Base-by-base conservation (phyloP, 2,329 filamentous ascomycete species). In the Fusarium tanahbumbuense region DNA sequence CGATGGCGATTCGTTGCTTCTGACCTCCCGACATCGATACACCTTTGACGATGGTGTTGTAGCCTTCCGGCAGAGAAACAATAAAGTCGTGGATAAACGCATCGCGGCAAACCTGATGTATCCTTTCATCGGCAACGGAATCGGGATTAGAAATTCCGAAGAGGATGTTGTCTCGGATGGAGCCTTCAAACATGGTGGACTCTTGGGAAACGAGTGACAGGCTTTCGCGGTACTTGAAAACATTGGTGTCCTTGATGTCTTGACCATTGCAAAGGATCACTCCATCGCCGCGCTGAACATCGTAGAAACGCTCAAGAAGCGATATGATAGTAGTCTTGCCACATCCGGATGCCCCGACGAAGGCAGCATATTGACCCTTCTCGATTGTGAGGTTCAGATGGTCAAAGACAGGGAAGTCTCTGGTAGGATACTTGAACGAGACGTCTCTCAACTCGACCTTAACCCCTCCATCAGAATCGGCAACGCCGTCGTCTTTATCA, bases 141-240 rank as follows among this genome's bases (percentile, higher is more conserved):
- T 83, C 81, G 1, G 86, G 84, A 20, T 85, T 80, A 4, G 40
- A 18, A 11, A 93, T 86, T 8, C 90, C 91, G 0, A 93, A 82
- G 1, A 91, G 79, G 52, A 93, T 87, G 72, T 93, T 93, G 59
- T 94, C 91, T 18, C 88, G 85, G n/a, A 93, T 85, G 1, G 88
- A 88, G 8, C 89, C 89, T 76, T 89, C 87, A 73, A 92, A 93
- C 0, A 94, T 83, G 0, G 89, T 89, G 6, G 92, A 86, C 73
- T 94, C 92, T 78, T 94, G 92, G 5, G 91, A 88, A 0, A 94
- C 92, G 0, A 94, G 85, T 1, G 90, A 90, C 4, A 94, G 82
- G 27, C 87, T 79, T 55, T 84, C 83, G 30, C 92, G 87, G 76
- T 93, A 93, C 15, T 84, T 79, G 60, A 84, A 84, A 0, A 91